Evolutionary conservation across 1,139 yeast genomes (phyloP).

Genomic region (Magnusiomyces fungicola): DNA sequence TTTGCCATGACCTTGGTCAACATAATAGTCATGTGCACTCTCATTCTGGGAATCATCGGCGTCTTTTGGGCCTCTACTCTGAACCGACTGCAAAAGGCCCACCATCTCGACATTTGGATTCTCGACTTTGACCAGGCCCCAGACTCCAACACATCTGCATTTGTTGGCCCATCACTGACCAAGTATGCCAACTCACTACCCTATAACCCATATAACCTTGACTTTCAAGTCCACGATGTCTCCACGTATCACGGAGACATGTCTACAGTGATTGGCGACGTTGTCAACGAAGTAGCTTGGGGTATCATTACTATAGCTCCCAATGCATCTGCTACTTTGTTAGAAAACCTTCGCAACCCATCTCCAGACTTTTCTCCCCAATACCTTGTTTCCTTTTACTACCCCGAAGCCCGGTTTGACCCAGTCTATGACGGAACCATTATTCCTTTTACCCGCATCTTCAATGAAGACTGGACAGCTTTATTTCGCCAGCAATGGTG

Average conservation of each 20-base stretch:
- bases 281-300: slow-evolving; percentile 19
- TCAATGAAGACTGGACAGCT: not conserved
- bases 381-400: slow-evolving; percentile 5
- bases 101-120: slow-evolving; percentile 41
- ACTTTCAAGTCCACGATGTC: slow-evolving; percentile 10
- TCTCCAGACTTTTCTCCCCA: not conserved
- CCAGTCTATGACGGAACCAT: not conserved
- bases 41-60: slow-evolving; percentile 35
- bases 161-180: slow-evolving; percentile 39
- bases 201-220: slow-evolving; percentile 4
- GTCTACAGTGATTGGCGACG: slow-evolving; percentile 9
- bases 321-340: slow-evolving; percentile 20
- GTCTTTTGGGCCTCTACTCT: slow-evolving; percentile 58
- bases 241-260: slow-evolving; percentile 6
- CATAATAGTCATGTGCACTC: slow-evolving; percentile 8
- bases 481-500: not conserved
- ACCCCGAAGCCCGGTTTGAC: slow-evolving; percentile 9
- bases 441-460: slow-evolving; percentile 13
- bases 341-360: slow-evolving; percentile 8
- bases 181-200: slow-evolving; percentile 57
- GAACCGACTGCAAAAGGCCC: slow-evolving; percentile 35
- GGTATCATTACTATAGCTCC: slow-evolving; percentile 18
- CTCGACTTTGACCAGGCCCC: slow-evolving; percentile 39
- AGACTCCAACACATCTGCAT: slow-evolving; percentile 1
- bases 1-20: not conserved